Base-by-base conservation (phyloP, 371 early-diverging fungal species). In the Apophysomyces variabilis region DNA sequence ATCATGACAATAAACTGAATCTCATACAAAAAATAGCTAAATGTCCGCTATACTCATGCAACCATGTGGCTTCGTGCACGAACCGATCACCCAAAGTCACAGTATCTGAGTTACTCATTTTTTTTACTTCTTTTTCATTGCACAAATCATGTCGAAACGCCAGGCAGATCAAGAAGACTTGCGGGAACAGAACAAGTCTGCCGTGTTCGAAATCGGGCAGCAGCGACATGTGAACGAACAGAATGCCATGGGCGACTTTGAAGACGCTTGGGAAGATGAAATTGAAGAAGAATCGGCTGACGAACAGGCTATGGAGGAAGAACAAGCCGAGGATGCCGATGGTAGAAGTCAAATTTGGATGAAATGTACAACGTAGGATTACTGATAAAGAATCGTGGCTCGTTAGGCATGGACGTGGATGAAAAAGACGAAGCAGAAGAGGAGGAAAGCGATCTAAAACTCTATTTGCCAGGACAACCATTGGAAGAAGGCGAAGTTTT, bases 201-300 rank as follows among this genome's bases (percentile, higher is more conserved):
- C 73, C 60, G 77, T 80, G 57, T 74, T 80, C 32, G 80, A 81
- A 39, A 68, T 61, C 47, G 70, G 73, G 21, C 66, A 71, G 58
- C 71, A 69, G 47, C 62, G 64, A 46, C 13, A 66, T 45, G 16
- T 64, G 58, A 46, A 65, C 36, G 77, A 78, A 38, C 70, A 80
- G 57, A 91, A 90, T 56, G 93, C 83, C 13, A 94, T 96, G 92
- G 96, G 96, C 70, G 96, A 95, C 73, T 98, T 96, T 69, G 99
- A 98, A 77, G 99, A 98, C 78, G 89, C 91, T 38, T 97, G 86
- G 85, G 96, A 95, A 68, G 98, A 98, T 80, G 97, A 97, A 70
- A 80, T 92, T 41, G 95, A 93, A 70, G 87, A 89, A 59, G 93
- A 92, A 21, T 84, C 88, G 13, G 79, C 87, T 37, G 84, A 86